Evolutionary conservation across 768 basidiomycete species (phyloP).

Genomic region (Rhizopogon vesiculosus): DNA sequence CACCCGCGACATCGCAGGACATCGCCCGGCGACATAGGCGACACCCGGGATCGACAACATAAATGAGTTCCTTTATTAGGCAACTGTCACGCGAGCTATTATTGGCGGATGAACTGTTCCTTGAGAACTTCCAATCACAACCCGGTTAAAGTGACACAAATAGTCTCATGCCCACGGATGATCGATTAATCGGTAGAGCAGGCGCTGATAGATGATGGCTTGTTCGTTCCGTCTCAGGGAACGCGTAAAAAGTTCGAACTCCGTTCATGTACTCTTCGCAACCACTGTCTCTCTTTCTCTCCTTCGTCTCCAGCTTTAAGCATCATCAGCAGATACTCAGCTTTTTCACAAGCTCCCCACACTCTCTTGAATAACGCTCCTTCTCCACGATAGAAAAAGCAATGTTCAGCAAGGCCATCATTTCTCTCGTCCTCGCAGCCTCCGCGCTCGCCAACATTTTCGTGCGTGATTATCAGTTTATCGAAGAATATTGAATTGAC

Average conservation of each 20-base stretch:
- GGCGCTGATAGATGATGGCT: background rate
- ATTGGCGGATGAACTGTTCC: too few species aligned
- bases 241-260: conserved; percentile 22
- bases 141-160: too few species aligned
- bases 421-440: conserved; percentile 47
- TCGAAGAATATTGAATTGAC: background rate
- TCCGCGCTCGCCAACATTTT: conserved; percentile 54
- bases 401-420: conserved; percentile 50
- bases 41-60: too few species aligned
- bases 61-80: too few species aligned
- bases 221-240: background rate
- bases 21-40: too few species aligned
- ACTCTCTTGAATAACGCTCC: conserved; percentile 15
- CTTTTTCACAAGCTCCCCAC: conserved; percentile 13
- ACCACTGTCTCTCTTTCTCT: background rate
- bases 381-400: conserved; percentile 14
- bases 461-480: conserved; percentile 32
- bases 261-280: conserved; percentile 15
- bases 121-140: too few species aligned
- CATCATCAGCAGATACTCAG: background rate
- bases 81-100: too few species aligned
- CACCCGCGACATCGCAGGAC: too few species aligned
- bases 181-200: background rate
- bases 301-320: background rate
- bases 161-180: too few species aligned